Evolutionary conservation across 2,329 filamentous ascomycete species (phyloP), one percentile per base, ranked within the genome.

Genomic region (Parastagonospora nodorum): DNA sequence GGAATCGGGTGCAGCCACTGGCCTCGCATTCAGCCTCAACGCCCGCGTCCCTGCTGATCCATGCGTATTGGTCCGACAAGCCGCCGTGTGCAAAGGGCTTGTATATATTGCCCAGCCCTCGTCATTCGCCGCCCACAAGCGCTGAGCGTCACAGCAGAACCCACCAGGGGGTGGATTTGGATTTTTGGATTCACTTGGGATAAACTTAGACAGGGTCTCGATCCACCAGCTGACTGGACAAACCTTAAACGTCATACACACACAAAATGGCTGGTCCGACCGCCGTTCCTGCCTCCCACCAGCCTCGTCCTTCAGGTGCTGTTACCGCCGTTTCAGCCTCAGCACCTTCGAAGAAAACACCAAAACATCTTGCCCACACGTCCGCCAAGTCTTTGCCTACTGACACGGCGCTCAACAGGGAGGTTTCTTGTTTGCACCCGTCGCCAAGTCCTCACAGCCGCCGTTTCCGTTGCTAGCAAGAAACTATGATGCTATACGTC

Each of bases 31-130:
- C 43, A 46, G 43, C 43, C 43, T 46, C 43, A 46, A 15, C 24
- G 27, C 31, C 14, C 19, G 35, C 35, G 43, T 46, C 7, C 36
- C 35, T 46, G 28, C 10, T 32, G 11, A 46, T 39, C 35, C 14
- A 29, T 24, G 30, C 30, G 10, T n/a, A 46, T 39, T 46, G 27
- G 43, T 36, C 43, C 28, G 35, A 32, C 4, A 31, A 29, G 27
- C 31, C 32, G 43, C 43, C 43, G 43, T 28, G 8, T 11, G n/a
- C 15, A 32, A 27, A 30, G 39, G n/a, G 40, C 42, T 37, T 37
- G 27, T 19, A 32, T 38, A 16, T 46, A 39, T 38, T 37, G 43
- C 43, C 43, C 35, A 46, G 43, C 43, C 43, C 39, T 42, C 28
- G 14, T 28, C 27, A 42, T 8, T 30, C 15, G 27, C 39, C 39